Evolutionary conservation across 139 green algal species (phyloP).

Genomic region (Chlamydomonas schloesseri): DNA sequence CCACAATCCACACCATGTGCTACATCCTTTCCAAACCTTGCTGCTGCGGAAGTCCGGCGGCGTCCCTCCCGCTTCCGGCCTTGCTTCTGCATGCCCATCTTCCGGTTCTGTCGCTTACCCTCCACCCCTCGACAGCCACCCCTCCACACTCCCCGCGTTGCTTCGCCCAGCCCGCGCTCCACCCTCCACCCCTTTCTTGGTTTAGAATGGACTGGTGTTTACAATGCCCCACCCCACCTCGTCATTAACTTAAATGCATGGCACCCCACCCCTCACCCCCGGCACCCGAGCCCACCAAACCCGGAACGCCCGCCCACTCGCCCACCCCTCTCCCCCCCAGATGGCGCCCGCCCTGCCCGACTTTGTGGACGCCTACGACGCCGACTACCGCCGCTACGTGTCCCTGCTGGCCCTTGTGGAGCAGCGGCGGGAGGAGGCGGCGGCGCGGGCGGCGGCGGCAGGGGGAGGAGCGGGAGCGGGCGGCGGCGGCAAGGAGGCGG

Average conservation of each 20-base stretch:
- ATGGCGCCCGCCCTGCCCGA: conserved; percentile 11
- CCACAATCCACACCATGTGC: too few species aligned
- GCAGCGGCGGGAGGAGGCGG: background rate
- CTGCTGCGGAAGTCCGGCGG: too few species aligned
- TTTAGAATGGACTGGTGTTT: too few species aligned
- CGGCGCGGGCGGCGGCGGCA: background rate
- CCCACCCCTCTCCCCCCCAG: background rate
- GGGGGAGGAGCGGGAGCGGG: background rate
- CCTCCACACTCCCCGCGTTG: too few species aligned
- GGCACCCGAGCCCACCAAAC: background rate
- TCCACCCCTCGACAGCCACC: too few species aligned
- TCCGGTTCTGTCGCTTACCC: too few species aligned
- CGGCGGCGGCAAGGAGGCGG: background rate
- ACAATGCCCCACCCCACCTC: too few species aligned
- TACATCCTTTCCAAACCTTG: background rate
- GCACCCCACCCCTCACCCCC: background rate
- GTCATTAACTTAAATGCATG: too few species aligned
- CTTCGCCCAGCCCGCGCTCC: too few species aligned
- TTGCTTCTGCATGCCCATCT: too few species aligned
- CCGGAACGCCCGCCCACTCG: background rate
- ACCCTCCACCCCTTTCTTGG: too few species aligned
- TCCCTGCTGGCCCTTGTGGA: background rate
- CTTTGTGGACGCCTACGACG: conserved; percentile 31
- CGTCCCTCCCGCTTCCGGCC: too few species aligned
- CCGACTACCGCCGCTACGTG: conserved; percentile 20